Evolutionary conservation across 176 grass and related monocot species (phyloP).

Genomic region (Thinopyrum elongatum): DNA sequence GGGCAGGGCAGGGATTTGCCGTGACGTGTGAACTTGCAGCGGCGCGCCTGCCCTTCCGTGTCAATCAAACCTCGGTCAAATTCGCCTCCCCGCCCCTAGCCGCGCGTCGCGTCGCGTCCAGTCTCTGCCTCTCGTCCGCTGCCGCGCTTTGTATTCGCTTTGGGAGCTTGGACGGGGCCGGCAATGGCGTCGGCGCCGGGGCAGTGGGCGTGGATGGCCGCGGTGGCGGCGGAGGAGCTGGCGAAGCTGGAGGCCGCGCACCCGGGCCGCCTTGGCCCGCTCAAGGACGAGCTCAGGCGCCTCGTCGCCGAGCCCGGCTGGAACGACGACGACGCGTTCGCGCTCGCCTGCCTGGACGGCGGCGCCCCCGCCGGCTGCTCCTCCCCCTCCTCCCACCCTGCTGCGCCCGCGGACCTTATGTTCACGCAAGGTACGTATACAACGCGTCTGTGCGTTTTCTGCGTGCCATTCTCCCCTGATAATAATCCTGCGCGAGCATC

Average conservation of each 20-base stretch:
- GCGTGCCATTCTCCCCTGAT: background rate
- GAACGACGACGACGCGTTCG: conserved; percentile 19
- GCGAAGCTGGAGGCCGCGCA: conserved; percentile 68
- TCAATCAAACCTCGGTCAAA: background rate
- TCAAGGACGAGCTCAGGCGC: conserved; percentile 74
- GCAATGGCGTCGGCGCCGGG: conserved; percentile 7
- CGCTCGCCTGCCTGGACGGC: background rate
- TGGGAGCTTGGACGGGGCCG: background rate
- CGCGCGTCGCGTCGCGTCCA: background rate
- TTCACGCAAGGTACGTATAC: conserved; percentile 24
- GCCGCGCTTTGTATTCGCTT: background rate
- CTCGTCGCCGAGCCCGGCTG: conserved; percentile 54
- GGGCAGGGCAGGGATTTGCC: background rate
- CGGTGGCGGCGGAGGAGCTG: conserved; percentile 70
- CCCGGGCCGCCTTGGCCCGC: conserved; percentile 61
- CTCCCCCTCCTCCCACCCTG: background rate
- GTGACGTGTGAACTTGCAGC: background rate
- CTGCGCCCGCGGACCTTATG: background rate
- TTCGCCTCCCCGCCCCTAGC: background rate
- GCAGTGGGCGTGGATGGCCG: conserved; percentile 61
- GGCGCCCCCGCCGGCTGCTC: background rate
- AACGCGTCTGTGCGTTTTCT: background rate
- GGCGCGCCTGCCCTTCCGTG: background rate
- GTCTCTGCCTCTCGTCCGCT: background rate
- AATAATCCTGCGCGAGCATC: background rate